Base-by-base conservation (phyloP, 2,329 filamentous ascomycete species). In the Hyphodiscus sp. region DNA sequence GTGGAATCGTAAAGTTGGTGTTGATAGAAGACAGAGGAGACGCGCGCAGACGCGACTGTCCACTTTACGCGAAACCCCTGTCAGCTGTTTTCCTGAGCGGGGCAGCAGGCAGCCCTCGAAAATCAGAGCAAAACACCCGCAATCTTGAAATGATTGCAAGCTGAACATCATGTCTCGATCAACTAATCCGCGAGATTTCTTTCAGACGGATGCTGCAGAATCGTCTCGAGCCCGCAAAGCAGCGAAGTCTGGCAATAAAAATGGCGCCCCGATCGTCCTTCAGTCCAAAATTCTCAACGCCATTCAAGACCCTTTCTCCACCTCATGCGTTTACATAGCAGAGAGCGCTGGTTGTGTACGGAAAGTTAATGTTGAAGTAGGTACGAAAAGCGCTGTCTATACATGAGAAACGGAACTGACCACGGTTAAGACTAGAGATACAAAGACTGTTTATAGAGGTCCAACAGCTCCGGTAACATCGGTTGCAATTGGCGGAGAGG, bases 221-320 rank as follows among this genome's bases (percentile, higher is more conserved):
- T 55, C 57, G 43, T 57, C 59, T 51, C 66, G 79, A 73, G 63
- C 65, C 19, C 67, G 91, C 59, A 89, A 88, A 68, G 82, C 83
- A 20, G 80, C 82, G 61, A 89, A 88, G 68, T 74, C 82, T 8
- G 72, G 70, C 57, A 99, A 97, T 73, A 87, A 85, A 58, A 79
- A 88, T 76, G 94, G 94, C 66, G 79, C 83, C 56, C 94, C 92
- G 3, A 82, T 96, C 62, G 77, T 77, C 52, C 78, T 96, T 53
- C 84, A 86, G 60, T 92, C 90, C 59, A 99, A 99, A 73, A 81
- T 97, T 54, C 78, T 96, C 50, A 89, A 87, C 26, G 80, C 88
- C 29, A 73, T 82, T 20, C 67, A 78, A 11, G 89, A 95, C 67
- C 86, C 88, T 8, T 73, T 76, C 48, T 79, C 81, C 50, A 70